Evolutionary conservation across 2,329 filamentous ascomycete genomes (phyloP).

Genomic region (Stemphylium lycopersici): DNA sequence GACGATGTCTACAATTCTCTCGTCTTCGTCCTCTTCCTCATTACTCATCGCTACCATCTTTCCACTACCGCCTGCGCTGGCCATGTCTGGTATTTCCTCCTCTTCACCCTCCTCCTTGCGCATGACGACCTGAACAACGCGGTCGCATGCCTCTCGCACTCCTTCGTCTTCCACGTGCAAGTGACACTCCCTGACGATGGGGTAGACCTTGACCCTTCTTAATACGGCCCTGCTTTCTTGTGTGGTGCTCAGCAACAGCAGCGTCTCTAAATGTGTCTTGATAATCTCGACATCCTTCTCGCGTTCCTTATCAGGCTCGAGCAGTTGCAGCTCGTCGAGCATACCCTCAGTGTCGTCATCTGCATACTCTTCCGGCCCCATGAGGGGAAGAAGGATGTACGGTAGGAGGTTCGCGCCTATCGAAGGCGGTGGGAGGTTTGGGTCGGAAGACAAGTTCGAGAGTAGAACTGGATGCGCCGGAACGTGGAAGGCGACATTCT

Average conservation of each 20-base stretch:
- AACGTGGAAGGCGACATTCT: slow-evolving; percentile 88
- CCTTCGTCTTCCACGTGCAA: slow-evolving; percentile 75
- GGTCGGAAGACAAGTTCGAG: slow-evolving; percentile 45
- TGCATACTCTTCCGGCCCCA: slow-evolving; percentile 84
- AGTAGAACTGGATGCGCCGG: slow-evolving; percentile 74
- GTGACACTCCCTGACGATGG: slow-evolving; percentile 87
- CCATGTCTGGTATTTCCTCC: slow-evolving; percentile 47
- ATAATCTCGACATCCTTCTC: slow-evolving; percentile 79
- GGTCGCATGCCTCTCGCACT: slow-evolving; percentile 83
- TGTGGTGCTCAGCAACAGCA: slow-evolving; percentile 82
- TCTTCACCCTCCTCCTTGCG: slow-evolving; percentile 72
- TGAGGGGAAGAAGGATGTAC: slow-evolving; percentile 86
- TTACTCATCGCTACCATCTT: slow-evolving; percentile 38
- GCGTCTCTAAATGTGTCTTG: slow-evolving; percentile 85
- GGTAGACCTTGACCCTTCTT: slow-evolving; percentile 81
- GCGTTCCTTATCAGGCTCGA: slow-evolving; percentile 86
- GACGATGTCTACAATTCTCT: slow-evolving; percentile 46
- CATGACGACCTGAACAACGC: slow-evolving; percentile 88
- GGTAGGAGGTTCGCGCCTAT: slow-evolving; percentile 81
- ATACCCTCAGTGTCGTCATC: slow-evolving; percentile 86
- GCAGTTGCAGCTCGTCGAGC: slow-evolving; percentile 86
- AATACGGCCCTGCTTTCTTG: slow-evolving; percentile 75
- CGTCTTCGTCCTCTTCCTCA: slow-evolving; percentile 45
- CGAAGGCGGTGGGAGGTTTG: slow-evolving; percentile 54
- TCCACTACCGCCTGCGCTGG: slow-evolving; percentile 27